These are phyloP conservation scores for Botrytis deweyae DNA, from an alignment of 2,329 filamentous ascomycete species.

Conservation along the genomic window DNA sequence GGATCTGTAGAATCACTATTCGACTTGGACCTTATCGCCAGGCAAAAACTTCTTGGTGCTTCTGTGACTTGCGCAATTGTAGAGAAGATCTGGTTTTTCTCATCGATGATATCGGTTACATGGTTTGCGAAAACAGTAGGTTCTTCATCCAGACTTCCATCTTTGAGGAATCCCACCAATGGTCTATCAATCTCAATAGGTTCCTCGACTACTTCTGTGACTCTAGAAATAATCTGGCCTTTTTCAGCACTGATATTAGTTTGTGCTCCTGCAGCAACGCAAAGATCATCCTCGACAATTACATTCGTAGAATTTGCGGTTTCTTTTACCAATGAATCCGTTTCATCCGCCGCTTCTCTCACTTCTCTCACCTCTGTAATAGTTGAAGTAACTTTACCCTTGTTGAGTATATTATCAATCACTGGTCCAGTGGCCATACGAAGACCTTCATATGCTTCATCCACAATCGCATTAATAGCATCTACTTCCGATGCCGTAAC, in stretches of 20 bases:
- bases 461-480: constrained; percentile 9
- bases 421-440: not conserved
- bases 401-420: not conserved
- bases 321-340: not conserved
- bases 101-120: too few species aligned
- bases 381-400: not conserved
- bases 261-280: not conserved
- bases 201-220: not conserved
- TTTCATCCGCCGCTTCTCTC: not conserved
- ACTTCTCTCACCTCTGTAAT: not conserved
- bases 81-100: not conserved
- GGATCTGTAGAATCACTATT: not conserved
- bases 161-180: not conserved
- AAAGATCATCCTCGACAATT: not conserved
- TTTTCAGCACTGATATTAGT: not conserved
- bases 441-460: constrained; percentile 6
- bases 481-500: not conserved
- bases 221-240: not conserved
- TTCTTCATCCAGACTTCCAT: not conserved
- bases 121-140: not conserved
- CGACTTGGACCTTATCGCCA: not conserved
- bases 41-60: not conserved
- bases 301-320: not conserved
- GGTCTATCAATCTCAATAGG: not conserved
- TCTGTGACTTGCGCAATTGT: not conserved